Evolutionary conservation across 2,329 filamentous ascomycete species (phyloP), one percentile per base, ranked within the genome.

Genomic region (Kalaharituber pfeilii): DNA sequence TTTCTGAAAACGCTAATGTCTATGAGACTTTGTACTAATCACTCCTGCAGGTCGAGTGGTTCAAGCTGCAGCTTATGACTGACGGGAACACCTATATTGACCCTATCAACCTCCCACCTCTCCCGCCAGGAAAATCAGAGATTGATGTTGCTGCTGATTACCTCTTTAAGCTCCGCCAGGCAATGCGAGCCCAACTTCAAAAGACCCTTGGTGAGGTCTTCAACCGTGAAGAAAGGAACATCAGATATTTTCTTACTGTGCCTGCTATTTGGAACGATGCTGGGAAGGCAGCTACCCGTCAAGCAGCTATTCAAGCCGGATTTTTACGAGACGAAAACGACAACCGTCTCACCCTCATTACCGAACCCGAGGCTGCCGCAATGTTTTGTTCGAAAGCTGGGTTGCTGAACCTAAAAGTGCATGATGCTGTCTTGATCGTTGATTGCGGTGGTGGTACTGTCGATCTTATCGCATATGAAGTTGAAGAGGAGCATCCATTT

Each of bases 121-220:
- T 96, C 68, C 91, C 91, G 49, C 88, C 89, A 47, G 91, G 91
- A 70, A 96, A 96, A 75, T 95, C 89, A 25, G 91, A 96, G 71
- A 94, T 96, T 70, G 91, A 98, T 70, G 91, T 96, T 51, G 89
- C 91, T n/a, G 91, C 91, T 68, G 91, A 96, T 69, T 98, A 96
- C 69, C 82, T 98, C 50, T 96, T 95, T 76, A 94, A 96, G 72
- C 78, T 98, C 57, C 85, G 91, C 62, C 87, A 94, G 72, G 91
- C 91, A 1, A 95, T 96, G 88, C 81, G 91, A 63, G 84, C 87
- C 58, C 87, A 94, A 65, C 74, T 98, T 57, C 87, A 94, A 69
- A 96, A 96, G 77, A 94, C 88, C 1, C 75, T 96, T 27, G 91
- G 91, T 53, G 91, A 96, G 67, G 91, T 98, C 0, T 98, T 96